Evolutionary conservation across 805 yeast species (phyloP), one percentile per base, ranked within the genome.

Genomic region (Kurtzmaniella fragi): DNA sequence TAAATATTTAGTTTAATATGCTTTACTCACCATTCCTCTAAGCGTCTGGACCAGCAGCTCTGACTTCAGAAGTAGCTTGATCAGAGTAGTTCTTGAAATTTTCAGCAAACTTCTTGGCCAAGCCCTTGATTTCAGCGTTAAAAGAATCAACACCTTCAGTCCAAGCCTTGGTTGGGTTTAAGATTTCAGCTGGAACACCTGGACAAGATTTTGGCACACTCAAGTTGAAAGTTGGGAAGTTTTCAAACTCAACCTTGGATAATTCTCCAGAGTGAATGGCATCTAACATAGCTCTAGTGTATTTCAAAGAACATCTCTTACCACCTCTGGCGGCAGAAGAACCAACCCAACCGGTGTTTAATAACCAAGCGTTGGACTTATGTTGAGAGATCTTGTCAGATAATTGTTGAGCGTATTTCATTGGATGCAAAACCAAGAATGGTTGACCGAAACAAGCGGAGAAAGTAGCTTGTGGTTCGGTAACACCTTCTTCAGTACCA

Each of bases 381-480:
- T 90, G 93, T 62, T 84, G 62, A 40, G 84, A 67, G 75, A 91
- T 93, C 78, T 90, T 91, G 64, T 87, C 91, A 40, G 95, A 82
- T 57, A 91, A 78, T 81, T 91, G 95, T 67, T 87, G 86, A 34
- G 98, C 98, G 67, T 91, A 91, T 67, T 82, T 84, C 90, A 91
- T 91, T 65, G 99, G 99, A 70, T 91, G 99, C 65, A 91, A 75
- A 28, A 91, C 97, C 70, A 91, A 75, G 84, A 91, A 91, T 48
- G 99, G 99, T 75, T 91, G 98, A 61, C 98, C 99, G 65, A 90
- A 91, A 75, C 99, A 91, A 39, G 99, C 96, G 45, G 96, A 86
- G 80, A 91, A 91, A 14, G 96, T 88, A 41, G 97, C 96, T 67
- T 86, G 89, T 46, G 99, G 98, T 72, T 91, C 97, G 46, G 97